These are phyloP conservation scores for Centaurea solstitialis DNA, from an alignment of 129 eudicot genomes.

Conservation along the genomic window DNA sequence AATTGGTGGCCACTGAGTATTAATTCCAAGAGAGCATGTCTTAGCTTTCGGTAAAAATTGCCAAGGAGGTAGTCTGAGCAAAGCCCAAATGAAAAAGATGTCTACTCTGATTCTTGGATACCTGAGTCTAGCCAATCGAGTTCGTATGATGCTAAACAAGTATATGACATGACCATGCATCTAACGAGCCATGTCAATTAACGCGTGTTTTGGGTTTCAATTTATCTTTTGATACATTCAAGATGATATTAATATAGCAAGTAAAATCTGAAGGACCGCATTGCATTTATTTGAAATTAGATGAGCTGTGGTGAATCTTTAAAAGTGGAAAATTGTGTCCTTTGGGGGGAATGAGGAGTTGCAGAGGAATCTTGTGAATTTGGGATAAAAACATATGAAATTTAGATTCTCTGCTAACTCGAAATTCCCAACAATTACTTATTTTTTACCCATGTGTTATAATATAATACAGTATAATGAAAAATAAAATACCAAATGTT, in stretches of 20 bases:
- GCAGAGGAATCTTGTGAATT: conserved; percentile 10
- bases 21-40: no score
- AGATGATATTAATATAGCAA: neutral
- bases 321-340: conserved; percentile 5
- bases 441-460: conserved; percentile 12
- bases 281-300: neutral
- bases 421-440: neutral
- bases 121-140: neutral
- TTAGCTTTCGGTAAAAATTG: no score
- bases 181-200: neutral
- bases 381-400: conserved; percentile 17
- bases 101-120: neutral
- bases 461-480: neutral
- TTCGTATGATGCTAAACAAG: neutral
- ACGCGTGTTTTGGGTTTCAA: neutral
- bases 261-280: neutral
- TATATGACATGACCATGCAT: neutral
- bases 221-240: neutral
- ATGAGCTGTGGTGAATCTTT: neutral
- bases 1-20: no score
- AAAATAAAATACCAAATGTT: no score
- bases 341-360: conserved; percentile 19
- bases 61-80: no score
- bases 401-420: conserved; percentile 20
- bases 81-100: no score